Evolutionary conservation across 78 protist species (phyloP).

Genomic region (Corallochytrium limacisporum): DNA sequence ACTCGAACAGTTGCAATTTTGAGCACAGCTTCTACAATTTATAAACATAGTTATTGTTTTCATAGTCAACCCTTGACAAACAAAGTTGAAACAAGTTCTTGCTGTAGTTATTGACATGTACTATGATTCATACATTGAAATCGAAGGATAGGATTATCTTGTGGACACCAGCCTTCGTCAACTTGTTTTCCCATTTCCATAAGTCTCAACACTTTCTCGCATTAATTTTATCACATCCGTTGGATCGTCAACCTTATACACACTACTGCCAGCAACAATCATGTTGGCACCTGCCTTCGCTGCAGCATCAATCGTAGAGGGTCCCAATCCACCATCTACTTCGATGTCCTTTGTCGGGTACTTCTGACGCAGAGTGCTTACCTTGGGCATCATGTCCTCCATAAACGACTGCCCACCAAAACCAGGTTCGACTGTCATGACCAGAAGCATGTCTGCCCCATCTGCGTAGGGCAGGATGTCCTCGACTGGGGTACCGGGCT

Average conservation of each 20-base stretch:
- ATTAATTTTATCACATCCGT: conserved; percentile 13
- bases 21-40: too few relatives aligned
- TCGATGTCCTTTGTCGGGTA: conserved; percentile 80
- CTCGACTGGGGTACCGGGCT: conserved; percentile 82
- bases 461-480: conserved; percentile 1
- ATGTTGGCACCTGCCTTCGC: conserved; percentile 92
- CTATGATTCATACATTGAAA: too few relatives aligned
- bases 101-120: too few relatives aligned
- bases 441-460: conserved; percentile 69
- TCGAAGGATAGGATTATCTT: too few relatives aligned
- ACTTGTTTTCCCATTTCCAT: conserved; percentile 8
- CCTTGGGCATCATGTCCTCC: conserved; percentile 88
- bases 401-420: conserved; percentile 97
- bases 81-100: too few relatives aligned
- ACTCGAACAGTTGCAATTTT: too few relatives aligned
- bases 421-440: conserved; percentile 99
- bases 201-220: conserved; percentile 10
- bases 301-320: conserved; percentile 63
- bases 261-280: conserved; percentile 90
- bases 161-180: too few relatives aligned
- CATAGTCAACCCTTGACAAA: too few relatives aligned
- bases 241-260: conserved; percentile 49
- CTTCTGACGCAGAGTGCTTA: conserved; percentile 25
- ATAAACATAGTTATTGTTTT: too few relatives aligned
- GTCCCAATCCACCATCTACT: conserved; percentile 95